These are phyloP conservation scores for Saccharum officinarum DNA, from an alignment of 176 grass and related monocot genomes.

Conservation along the genomic window DNA sequence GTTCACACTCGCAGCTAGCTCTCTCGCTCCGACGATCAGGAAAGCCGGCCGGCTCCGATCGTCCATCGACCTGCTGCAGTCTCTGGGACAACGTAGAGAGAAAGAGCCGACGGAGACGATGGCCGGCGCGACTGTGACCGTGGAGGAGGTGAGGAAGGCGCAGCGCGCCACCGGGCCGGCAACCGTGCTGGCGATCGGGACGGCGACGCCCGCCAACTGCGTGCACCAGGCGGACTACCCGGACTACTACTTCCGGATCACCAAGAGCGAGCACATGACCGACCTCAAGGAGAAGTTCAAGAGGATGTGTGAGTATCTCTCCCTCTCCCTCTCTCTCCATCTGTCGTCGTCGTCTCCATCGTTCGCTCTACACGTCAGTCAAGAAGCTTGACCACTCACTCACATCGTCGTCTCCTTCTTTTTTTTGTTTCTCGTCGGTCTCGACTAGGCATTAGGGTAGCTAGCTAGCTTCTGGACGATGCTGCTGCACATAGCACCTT, in stretches of 20 bases:
- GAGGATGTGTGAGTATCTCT: constrained; percentile 70
- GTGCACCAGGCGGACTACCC: constrained; percentile 91
- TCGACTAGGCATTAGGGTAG: too few relatives aligned
- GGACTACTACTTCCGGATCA: constrained; percentile 94
- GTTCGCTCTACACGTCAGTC: too few relatives aligned
- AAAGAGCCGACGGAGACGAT: not conserved
- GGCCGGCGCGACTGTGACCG: constrained; percentile 41
- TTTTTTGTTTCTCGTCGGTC: too few relatives aligned
- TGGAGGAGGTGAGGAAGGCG: constrained; percentile 74
- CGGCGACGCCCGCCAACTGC: constrained; percentile 78
- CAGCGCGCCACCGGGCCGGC: constrained; percentile 81
- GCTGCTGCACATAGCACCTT: too few relatives aligned
- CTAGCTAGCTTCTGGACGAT: too few relatives aligned
- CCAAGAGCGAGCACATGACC: constrained; percentile 84
- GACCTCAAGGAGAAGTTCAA: constrained; percentile 99
- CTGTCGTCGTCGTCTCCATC: not conserved
- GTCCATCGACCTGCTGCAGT: too few relatives aligned
- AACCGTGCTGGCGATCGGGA: constrained; percentile 80
- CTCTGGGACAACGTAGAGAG: not conserved
- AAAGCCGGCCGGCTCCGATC: too few relatives aligned
- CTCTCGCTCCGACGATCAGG: too few relatives aligned
- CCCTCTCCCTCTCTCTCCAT: not conserved
- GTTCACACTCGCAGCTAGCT: too few relatives aligned
- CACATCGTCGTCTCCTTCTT: too few relatives aligned
- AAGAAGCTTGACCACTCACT: too few relatives aligned